Base-by-base conservation (phyloP, 148 eudicot genomes). In the Silene uniflora region DNA sequence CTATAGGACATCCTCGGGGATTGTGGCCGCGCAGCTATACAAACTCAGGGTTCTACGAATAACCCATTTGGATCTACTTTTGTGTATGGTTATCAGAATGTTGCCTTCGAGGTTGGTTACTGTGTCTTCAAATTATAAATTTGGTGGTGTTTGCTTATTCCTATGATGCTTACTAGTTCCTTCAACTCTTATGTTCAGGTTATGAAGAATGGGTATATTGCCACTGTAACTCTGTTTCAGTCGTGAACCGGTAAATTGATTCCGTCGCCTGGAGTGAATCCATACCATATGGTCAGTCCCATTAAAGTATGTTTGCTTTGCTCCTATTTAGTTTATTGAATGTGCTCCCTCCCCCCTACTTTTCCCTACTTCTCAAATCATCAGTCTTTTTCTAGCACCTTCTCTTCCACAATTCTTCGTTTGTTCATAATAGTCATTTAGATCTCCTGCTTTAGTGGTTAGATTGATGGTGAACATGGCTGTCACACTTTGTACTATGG, bases 51-150 rank as follows among this genome's bases (percentile, higher is more conserved):
- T 54, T 95, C 96, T 67, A 71, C 90, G 64, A 90, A 88, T 83
- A 95, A 95, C 80, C 99, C 96, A 42, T 92, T 95, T 77, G 99
- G 99, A 75, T 87, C 99, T 10, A 92, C 97, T 68, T 89, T 92
- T 77, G 99, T 95, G 23, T 95, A 95, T 82, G 99, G 99, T 9
- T 95, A 95, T 76, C 99, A 86, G 67, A 89, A 95, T 87, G 80
- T 89, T 78, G 99, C 99, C 44, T 88, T 95, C 71, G 99, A 95
- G 97, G 99, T 95, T 76, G 78, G 87, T 74, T 72, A 10, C 52
- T 6, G 21, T 69, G 32, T 10, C 24, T 54, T 27, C 44, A 46
- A n/a, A 52, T 8, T 44, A 21, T 55, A 25, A 69, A 29, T 22
- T 52, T 18, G 44, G 16, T 55, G 23, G 25, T 1, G 27, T 19